Conservation (phyloP, 1,284 basidiomycete species). For the Golubevia sp. region DNA sequence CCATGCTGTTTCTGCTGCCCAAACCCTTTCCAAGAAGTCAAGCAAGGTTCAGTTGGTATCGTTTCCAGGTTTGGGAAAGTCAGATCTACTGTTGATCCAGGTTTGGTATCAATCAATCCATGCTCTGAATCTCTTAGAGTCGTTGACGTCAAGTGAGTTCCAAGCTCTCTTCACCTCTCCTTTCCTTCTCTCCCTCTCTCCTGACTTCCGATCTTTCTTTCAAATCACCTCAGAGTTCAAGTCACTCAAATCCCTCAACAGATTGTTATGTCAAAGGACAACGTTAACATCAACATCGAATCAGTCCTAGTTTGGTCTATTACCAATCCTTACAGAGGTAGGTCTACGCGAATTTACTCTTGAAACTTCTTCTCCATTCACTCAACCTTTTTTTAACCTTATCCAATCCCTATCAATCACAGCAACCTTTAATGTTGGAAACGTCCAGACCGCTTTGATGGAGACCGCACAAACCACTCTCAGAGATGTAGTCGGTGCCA, state of each 20-base stretch:
- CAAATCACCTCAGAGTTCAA: no score
- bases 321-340: constrained; percentile 26
- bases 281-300: constrained; percentile 84
- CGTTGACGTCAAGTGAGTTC: constrained; percentile 88
- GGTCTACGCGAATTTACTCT: neutral
- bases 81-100: constrained; percentile 77
- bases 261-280: constrained; percentile 72
- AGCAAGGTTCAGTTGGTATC: constrained; percentile 87
- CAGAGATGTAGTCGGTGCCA: constrained; percentile 89
- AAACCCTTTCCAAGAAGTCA: constrained; percentile 71
- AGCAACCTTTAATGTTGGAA: constrained; percentile 87
- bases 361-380: constrained; percentile 7
- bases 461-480: constrained; percentile 95
- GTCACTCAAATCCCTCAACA: constrained; percentile 84
- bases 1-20: constrained; percentile 73
- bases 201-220: no score
- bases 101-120: constrained; percentile 87
- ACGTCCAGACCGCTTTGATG: constrained; percentile 82
- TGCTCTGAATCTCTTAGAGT: constrained; percentile 74
- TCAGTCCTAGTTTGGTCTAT: constrained; percentile 86
- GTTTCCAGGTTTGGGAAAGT: constrained; percentile 66
- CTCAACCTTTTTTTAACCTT: constrained; percentile 65
- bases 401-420: constrained; percentile 67
- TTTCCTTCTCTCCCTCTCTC: no score
- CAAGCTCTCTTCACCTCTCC: no score